Evolutionary conservation across 257 asterid species (phyloP).

Genomic region (Buddleja alternifolia): DNA sequence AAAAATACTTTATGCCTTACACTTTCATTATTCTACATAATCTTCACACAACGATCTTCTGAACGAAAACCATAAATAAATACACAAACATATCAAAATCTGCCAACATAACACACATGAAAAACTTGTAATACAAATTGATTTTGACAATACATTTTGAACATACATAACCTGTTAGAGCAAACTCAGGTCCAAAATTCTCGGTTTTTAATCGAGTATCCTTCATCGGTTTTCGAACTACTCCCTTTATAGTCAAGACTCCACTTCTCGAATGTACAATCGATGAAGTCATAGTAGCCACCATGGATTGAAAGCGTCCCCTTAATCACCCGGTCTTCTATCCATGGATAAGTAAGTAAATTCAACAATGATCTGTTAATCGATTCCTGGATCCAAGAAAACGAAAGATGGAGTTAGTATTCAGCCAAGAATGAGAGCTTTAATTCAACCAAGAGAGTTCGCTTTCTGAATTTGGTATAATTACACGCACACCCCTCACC

Average conservation of each 20-base stretch:
- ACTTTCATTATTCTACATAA: too few relatives aligned
- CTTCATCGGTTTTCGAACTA: constrained; percentile 34
- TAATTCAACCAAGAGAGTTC: too few relatives aligned
- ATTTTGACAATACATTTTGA: not conserved
- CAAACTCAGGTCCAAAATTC: constrained; percentile 75
- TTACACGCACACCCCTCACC: too few relatives aligned
- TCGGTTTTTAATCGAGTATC: constrained; percentile 52
- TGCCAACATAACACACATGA: not conserved
- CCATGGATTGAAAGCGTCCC: constrained; percentile 78
- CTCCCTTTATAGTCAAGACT: constrained; percentile 58
- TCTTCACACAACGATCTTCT: too few relatives aligned
- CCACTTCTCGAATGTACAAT: constrained; percentile 95
- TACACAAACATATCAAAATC: not conserved
- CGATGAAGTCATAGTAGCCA: constrained; percentile 88
- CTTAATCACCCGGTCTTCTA: constrained; percentile 68
- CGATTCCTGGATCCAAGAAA: constrained; percentile 68
- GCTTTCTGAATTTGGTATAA: too few relatives aligned
- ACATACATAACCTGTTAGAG: constrained; percentile 8
- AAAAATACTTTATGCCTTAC: too few relatives aligned
- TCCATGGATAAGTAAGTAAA: constrained; percentile 86
- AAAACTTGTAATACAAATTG: constrained; percentile 13
- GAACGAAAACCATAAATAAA: too few relatives aligned
- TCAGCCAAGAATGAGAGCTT: too few relatives aligned
- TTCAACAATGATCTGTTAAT: constrained; percentile 76
- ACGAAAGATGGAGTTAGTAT: not conserved